A percentile compares a stretch with the other conserved stretches of the same genome.
Evolutionary conservation across 805 yeast species (phyloP).

Genomic region (Groenewaldozyma tartarivorans): DNA sequence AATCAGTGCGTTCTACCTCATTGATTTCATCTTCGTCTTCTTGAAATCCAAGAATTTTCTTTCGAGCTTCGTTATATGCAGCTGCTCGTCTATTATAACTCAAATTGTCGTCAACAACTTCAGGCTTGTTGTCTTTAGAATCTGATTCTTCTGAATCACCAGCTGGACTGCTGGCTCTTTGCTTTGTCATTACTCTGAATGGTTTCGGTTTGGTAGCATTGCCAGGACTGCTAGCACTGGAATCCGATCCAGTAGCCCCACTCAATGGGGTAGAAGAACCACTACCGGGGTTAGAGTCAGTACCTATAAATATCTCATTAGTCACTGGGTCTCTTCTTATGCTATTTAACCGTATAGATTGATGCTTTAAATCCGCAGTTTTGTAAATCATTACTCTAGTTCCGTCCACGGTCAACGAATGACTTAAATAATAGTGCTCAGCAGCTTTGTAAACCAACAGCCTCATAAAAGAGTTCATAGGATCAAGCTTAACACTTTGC

Average conservation of each 20-base stretch:
- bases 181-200: not conserved
- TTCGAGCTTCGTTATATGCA: conserved; percentile 32
- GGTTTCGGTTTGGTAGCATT: not conserved
- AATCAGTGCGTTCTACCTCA: not conserved
- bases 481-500: conserved; percentile 36
- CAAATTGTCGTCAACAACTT: not conserved
- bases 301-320: not conserved
- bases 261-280: not conserved
- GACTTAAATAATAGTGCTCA: conserved; percentile 54
- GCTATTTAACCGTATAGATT: conserved; percentile 6
- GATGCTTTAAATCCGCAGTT: conserved; percentile 11
- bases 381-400: conserved; percentile 37
- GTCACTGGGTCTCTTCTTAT: not conserved
- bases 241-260: not conserved
- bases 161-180: no score
- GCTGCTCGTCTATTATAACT: conserved; percentile 24
- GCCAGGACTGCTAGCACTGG: not conserved
- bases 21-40: not conserved
- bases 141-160: not conserved
- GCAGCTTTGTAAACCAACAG: conserved; percentile 62
- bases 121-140: not conserved
- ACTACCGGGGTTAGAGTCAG: not conserved
- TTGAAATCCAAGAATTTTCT: conserved; percentile 26
- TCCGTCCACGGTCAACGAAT: conserved; percentile 42
- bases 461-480: conserved; percentile 62